These are phyloP conservation scores for Ganoderma lucidum DNA, from an alignment of 1,284 basidiomycete genomes.

Conservation along the genomic window DNA sequence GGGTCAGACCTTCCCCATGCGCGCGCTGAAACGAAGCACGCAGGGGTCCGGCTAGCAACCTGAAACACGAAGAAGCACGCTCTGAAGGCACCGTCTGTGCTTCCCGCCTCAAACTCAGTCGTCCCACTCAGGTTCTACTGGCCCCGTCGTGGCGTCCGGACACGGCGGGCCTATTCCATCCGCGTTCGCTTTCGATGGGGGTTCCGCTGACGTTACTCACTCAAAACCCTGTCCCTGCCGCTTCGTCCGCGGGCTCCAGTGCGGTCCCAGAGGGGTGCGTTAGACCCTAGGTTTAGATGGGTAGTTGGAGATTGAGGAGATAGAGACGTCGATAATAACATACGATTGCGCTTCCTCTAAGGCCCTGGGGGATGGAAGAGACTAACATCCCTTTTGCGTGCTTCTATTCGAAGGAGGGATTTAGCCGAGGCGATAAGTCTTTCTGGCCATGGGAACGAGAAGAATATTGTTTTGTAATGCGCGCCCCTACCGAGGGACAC, in stretches of 20 bases:
- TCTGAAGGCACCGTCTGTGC: constrained; percentile 19
- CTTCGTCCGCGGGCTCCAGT: constrained; percentile 1
- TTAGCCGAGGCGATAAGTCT: constrained; percentile 5
- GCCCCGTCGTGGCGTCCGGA: constrained; percentile 32
- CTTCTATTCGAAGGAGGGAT: constrained; percentile 17
- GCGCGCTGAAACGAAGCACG: constrained; percentile 22
- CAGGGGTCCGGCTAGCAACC: constrained; percentile 36
- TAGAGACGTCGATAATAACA: neutral
- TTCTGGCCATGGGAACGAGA: constrained; percentile 23
- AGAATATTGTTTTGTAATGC: constrained; percentile 1
- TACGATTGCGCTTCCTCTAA: neutral
- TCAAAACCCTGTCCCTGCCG: neutral
- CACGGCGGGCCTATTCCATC: constrained; percentile 11
- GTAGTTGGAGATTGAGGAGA: constrained; percentile 6
- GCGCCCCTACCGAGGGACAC: constrained; percentile 21
- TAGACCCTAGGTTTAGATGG: neutral
- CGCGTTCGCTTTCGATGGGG: constrained; percentile 10
- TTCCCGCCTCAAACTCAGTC: constrained; percentile 9
- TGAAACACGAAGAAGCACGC: constrained; percentile 34
- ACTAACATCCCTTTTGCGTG: neutral
- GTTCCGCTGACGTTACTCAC: constrained; percentile 28
- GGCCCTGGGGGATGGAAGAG: neutral
- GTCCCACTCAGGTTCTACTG: constrained; percentile 19
- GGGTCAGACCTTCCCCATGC: constrained; percentile 26
- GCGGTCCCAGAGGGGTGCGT: neutral